phyloP scores from a whole-genome alignment of 192 early-diverging fungal species.

The Radiomyces spectabilis region DNA sequence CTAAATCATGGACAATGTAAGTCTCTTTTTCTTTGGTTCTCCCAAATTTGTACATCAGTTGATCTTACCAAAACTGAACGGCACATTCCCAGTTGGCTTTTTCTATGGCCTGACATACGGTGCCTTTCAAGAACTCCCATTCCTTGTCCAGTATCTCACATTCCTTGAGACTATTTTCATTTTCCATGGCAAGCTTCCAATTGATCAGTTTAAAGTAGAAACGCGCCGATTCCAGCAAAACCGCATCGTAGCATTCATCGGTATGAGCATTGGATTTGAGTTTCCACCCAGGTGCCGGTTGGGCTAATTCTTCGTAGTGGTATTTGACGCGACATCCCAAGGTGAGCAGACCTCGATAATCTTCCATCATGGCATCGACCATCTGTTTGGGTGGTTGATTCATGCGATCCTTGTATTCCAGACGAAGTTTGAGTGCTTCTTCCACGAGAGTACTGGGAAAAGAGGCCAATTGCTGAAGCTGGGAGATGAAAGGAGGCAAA shows the following conservation, averaged over 20 bases:
- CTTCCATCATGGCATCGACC: slow-evolving; percentile 77
- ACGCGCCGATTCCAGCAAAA: slow-evolving; percentile 63
- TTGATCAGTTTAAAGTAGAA: slow-evolving; percentile 76
- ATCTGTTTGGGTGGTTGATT: slow-evolving; percentile 50
- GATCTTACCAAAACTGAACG: slow-evolving; percentile 63
- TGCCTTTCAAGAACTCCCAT: slow-evolving; percentile 67
- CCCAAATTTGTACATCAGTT: slow-evolving; percentile 6
- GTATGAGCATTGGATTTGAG: slow-evolving; percentile 40
- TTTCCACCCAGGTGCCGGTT: slow-evolving; percentile 58
- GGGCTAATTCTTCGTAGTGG: slow-evolving; percentile 57
- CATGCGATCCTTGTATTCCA: slow-evolving; percentile 62
- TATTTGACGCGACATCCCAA: slow-evolving; percentile 69
- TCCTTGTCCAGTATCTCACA: slow-evolving; percentile 77
- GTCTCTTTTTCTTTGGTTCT: background rate
- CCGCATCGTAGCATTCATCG: slow-evolving; percentile 52
- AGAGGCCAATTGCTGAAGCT: slow-evolving; percentile 60
- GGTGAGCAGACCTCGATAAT: slow-evolving; percentile 65
- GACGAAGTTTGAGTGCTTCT: slow-evolving; percentile 68
- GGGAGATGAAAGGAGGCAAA: slow-evolving; percentile 58
- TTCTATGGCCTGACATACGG: slow-evolving; percentile 62
- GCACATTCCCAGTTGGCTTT: slow-evolving; percentile 72
- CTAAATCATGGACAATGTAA: slow-evolving; percentile 31
- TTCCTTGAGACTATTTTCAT: slow-evolving; percentile 52
- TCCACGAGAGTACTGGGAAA: slow-evolving; percentile 77
- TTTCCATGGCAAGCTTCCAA: slow-evolving; percentile 57